Evolutionary conservation across 352 stramenopile genomes (phyloP), one percentile per base, ranked within the genome.

Genomic region (Ophiocytium majus): DNA sequence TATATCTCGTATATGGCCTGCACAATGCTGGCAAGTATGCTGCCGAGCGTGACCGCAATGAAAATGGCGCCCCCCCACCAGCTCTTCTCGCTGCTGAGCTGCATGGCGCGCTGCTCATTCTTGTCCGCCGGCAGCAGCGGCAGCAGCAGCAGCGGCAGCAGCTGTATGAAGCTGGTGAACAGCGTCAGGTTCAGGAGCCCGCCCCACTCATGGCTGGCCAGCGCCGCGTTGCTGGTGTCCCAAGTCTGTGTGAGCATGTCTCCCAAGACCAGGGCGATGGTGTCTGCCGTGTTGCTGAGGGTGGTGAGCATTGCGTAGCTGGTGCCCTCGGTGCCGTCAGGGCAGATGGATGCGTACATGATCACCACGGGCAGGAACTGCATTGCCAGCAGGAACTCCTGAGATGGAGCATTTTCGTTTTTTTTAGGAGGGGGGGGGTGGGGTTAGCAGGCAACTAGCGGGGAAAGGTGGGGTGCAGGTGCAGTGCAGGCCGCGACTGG

Each of bases 251-350:
- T 85, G n/a, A 88, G 84, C 10, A 88, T n/a, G 71, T 88, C 84
- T 71, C 84, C 84, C 10, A 88, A 84, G 0, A 85, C 78, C 33
- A 84, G 82, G 0, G 81, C 90, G 0, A 92, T 80, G 32, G 80
- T 89, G 35, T 90, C 88, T 17, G 89, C 88, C 17, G 92, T 78
- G 76, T 92, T 92, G 34, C 83, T 86, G 14, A 91, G 90, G 49
- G 90, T 93, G 43, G 90, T 92, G 19, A 92, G 86, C 88, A 92
- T 90, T 1, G 90, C 90, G 86, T 92, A 92, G 81, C 85, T 91
- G 19, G 90, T 91, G 0, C 91, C 91, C 88, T 93, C 90, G n/a
- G 87, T 89, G 10, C 91, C 91, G 9, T 81, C 76, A 32, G 91
- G 91, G 84, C 91, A 93, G n/a, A 93, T 83, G 32, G 85, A 83